Percentiles rank a stretch among this genome's conserved stretches.
These are phyloP conservation scores for Linum lewisii DNA, from an alignment of 345 rosid genomes.

Conservation along the genomic window DNA sequence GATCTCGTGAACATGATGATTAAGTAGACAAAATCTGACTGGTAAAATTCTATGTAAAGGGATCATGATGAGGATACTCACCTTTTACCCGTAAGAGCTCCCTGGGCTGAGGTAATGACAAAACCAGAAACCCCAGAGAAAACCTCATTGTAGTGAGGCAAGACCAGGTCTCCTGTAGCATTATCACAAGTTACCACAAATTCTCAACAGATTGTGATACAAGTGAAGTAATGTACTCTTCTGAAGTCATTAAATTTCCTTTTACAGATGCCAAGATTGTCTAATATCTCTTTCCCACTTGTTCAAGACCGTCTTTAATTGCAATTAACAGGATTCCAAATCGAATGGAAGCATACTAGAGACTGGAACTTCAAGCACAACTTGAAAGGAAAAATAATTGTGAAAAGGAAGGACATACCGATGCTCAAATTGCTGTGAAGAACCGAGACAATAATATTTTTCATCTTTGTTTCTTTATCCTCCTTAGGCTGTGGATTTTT, in stretches of 20 bases:
- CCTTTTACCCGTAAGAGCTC: constrained; percentile 78
- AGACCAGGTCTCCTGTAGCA: constrained; percentile 56
- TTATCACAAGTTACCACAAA: neutral
- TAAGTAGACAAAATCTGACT: neutral
- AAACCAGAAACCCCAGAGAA: constrained; percentile 45
- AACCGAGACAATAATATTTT: constrained; percentile 40
- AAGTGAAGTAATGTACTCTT: neutral
- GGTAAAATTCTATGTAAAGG: neutral
- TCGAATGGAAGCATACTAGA: neutral
- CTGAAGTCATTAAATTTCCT: neutral
- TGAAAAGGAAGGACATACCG: constrained; percentile 34
- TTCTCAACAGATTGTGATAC: neutral
- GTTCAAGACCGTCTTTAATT: neutral
- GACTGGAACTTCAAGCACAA: neutral
- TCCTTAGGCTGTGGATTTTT: constrained; percentile 15
- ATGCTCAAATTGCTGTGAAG: constrained; percentile 67
- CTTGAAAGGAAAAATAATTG: neutral
- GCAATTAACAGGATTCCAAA: neutral
- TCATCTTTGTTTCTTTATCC: constrained; percentile 14
- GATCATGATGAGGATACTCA: constrained; percentile 16
- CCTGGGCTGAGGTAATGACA: constrained; percentile 40
- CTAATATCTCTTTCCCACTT: neutral
- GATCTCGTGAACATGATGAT: neutral
- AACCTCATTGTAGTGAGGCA: constrained; percentile 51
- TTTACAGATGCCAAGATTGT: neutral